A percentile compares a stretch with the other conserved stretches of the same genome.
Evolutionary conservation across 495 filamentous ascomycete genomes (phyloP).

Genomic region (Pyronema omphalodes): DNA sequence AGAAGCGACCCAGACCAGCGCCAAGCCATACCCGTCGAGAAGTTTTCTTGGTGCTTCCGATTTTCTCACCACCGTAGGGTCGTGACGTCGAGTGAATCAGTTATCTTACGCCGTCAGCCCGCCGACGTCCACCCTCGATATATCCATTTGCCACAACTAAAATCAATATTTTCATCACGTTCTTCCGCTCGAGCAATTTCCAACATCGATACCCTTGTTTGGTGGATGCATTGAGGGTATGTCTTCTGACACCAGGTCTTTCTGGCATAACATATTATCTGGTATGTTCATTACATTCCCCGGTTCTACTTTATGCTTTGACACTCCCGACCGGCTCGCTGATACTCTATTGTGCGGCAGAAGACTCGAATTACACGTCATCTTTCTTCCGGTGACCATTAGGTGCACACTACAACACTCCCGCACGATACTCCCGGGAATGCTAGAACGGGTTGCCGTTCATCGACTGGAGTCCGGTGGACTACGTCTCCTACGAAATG

Average conservation of each 20-base stretch:
- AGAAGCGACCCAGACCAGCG: background rate
- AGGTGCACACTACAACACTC: slow-evolving; percentile 4
- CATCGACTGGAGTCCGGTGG: slow-evolving; percentile 17
- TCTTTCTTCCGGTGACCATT: slow-evolving; percentile 14
- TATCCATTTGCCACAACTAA: background rate
- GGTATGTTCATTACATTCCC: background rate
- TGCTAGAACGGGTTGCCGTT: slow-evolving; percentile 24
- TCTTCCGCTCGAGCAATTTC: background rate
- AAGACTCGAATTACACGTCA: background rate
- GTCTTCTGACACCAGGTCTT: slow-evolving; percentile 6
- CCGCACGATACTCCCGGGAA: slow-evolving; percentile 8
- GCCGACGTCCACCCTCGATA: background rate
- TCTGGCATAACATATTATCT: background rate
- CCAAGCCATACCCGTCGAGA: background rate
- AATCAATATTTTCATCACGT: background rate
- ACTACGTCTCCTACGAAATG: slow-evolving; percentile 16
- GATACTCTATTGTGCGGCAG: background rate
- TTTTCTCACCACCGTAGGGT: background rate
- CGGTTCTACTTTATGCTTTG: background rate
- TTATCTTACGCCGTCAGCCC: background rate
- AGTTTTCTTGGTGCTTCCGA: background rate
- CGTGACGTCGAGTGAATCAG: slow-evolving; percentile 1
- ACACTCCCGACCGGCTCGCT: background rate
- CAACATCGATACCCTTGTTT: background rate
- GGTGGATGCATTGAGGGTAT: slow-evolving; percentile 20